These are phyloP conservation scores for Umbilicus rupestris DNA, from an alignment of 164 flowering plant genomes.

Conservation along the genomic window DNA sequence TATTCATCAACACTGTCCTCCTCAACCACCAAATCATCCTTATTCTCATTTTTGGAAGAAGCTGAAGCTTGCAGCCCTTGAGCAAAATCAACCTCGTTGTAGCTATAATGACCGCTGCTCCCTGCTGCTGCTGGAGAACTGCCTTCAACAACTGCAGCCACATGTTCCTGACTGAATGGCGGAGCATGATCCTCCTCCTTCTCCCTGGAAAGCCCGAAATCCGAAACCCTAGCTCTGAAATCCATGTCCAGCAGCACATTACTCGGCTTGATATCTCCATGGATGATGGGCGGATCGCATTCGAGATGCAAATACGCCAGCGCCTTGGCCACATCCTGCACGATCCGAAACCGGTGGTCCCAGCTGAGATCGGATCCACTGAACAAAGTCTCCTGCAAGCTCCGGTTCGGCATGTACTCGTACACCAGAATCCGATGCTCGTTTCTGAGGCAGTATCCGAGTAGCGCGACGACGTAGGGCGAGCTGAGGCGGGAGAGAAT, in stretches of 20 bases:
- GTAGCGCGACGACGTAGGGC: slow-evolving; percentile 54
- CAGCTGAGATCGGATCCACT: slow-evolving; percentile 34
- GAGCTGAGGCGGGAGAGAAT: slow-evolving; percentile 66
- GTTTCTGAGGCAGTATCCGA: slow-evolving; percentile 73
- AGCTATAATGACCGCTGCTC: slow-evolving; percentile 8
- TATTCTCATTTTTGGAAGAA: slow-evolving; percentile 45
- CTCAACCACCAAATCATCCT: slow-evolving; percentile 14
- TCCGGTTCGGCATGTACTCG: slow-evolving; percentile 88
- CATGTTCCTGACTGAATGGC: slow-evolving; percentile 73
- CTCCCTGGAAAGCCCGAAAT: slow-evolving; percentile 86
- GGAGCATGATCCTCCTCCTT: slow-evolving; percentile 38
- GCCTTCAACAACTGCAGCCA: background rate
- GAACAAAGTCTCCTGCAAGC: slow-evolving; percentile 75
- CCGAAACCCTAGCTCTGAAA: slow-evolving; percentile 68
- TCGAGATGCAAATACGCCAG: slow-evolving; percentile 73
- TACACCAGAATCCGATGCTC: slow-evolving; percentile 54
- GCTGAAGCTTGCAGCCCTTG: slow-evolving; percentile 68
- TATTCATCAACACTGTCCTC: slow-evolving; percentile 27
- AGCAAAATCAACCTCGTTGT: slow-evolving; percentile 72
- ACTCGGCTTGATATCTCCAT: slow-evolving; percentile 95
- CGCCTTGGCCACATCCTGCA: slow-evolving; percentile 63
- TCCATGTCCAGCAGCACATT: slow-evolving; percentile 77
- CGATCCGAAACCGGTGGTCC: slow-evolving; percentile 57
- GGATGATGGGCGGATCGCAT: slow-evolving; percentile 89
- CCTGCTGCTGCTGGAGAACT: slow-evolving; percentile 36